A percentile compares a stretch with the other conserved stretches of the same genome.
Evolutionary conservation across 768 basidiomycete genomes (phyloP).

Genomic region (Ephemerocybe angulata): DNA sequence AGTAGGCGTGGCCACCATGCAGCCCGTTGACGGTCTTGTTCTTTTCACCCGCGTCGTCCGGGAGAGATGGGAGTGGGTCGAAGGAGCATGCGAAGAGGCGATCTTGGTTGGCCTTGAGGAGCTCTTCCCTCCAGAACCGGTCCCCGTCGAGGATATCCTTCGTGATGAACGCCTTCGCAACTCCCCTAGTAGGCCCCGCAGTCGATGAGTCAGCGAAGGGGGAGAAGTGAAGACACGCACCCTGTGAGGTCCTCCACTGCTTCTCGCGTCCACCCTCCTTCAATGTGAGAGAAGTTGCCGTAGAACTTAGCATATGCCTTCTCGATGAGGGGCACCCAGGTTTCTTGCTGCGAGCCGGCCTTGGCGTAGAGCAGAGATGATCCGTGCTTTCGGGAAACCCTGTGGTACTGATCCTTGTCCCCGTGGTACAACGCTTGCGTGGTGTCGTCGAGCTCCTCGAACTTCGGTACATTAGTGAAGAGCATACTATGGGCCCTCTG

Average conservation of each 20-base stretch:
- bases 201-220: background rate
- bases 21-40: constrained; percentile 28
- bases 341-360: constrained; percentile 45
- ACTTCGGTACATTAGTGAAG: constrained; percentile 48
- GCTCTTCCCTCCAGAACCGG: constrained; percentile 52
- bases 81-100: constrained; percentile 53
- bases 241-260: constrained; percentile 58
- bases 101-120: constrained; percentile 46
- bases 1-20: constrained; percentile 42
- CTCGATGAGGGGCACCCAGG: constrained; percentile 56
- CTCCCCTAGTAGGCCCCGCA: background rate
- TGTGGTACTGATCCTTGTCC: constrained; percentile 42
- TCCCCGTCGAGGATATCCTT: constrained; percentile 50
- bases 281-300: constrained; percentile 43
- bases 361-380: constrained; percentile 49
- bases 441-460: no score
- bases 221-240: constrained; percentile 22
- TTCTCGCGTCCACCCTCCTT: constrained; percentile 41
- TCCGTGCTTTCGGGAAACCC: constrained; percentile 42
- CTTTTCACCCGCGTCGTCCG: constrained; percentile 25
- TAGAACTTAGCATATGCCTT: constrained; percentile 60
- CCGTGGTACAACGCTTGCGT: constrained; percentile 33
- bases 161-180: background rate
- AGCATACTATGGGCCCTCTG: constrained; percentile 34
- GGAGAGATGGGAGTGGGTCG: no score